Evolutionary conservation across 2,329 filamentous ascomycete genomes (phyloP).

Genomic region (Calonectria fujianensis): DNA sequence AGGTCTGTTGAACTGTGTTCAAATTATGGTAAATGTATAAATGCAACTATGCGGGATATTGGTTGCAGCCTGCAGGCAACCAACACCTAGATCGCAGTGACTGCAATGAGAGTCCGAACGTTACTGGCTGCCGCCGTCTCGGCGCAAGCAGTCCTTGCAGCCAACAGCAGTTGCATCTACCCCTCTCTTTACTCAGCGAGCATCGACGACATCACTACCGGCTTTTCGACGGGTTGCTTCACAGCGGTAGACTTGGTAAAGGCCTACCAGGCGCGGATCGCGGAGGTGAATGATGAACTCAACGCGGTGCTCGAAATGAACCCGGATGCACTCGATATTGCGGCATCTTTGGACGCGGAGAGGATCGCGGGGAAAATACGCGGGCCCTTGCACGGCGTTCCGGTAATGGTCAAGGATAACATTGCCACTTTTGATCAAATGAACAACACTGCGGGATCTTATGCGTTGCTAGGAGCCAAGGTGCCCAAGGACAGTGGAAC

Average conservation of each 20-base stretch:
- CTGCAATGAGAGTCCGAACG: background rate
- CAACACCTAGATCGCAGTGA: background rate
- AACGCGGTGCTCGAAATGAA: background rate
- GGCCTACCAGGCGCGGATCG: background rate
- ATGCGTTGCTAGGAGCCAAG: background rate
- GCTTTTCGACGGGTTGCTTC: background rate
- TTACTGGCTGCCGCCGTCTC: background rate
- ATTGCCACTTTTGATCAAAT: background rate
- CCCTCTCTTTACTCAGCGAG: background rate
- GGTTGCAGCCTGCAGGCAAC: background rate
- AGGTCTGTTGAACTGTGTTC: background rate
- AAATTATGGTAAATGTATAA: background rate
- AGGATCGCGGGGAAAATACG: background rate
- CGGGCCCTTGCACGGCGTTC: background rate
- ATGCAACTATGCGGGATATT: background rate
- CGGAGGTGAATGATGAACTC: background rate
- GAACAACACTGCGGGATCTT: conserved; percentile 4
- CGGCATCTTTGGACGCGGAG: background rate
- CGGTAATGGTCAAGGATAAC: conserved; percentile 2
- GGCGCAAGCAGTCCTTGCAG: background rate
- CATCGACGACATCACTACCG: background rate
- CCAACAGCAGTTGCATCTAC: background rate
- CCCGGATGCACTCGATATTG: background rate
- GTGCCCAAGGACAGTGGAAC: conserved; percentile 1
- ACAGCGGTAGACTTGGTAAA: background rate